A percentile compares a stretch with the other conserved stretches of the same genome.
phyloP scores from a whole-genome alignment of 768 basidiomycete genomes.

The Lactarius hatsudake region DNA sequence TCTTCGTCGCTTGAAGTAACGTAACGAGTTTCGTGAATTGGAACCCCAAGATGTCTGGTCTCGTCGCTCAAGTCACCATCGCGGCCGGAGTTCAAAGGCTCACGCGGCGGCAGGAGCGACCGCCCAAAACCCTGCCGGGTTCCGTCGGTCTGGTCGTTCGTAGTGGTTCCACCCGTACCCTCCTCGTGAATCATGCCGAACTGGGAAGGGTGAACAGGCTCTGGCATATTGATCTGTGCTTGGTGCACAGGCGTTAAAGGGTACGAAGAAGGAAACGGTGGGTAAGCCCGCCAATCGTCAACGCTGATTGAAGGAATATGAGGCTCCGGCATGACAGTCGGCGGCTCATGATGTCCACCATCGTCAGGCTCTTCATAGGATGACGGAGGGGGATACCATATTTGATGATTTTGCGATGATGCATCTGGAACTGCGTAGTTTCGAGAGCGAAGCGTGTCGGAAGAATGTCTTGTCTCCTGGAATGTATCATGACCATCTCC shows the following conservation, averaged over 20 bases:
- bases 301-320: slow-evolving; percentile 9
- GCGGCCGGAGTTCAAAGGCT: slow-evolving; percentile 57
- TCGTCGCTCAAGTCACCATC: slow-evolving; percentile 61
- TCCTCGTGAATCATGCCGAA: slow-evolving; percentile 21
- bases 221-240: slow-evolving; percentile 27
- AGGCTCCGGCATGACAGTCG: slow-evolving; percentile 21
- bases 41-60: slow-evolving; percentile 42
- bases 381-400: slow-evolving; percentile 62
- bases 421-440: slow-evolving; percentile 11
- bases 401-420: slow-evolving; percentile 38
- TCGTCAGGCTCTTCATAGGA: slow-evolving; percentile 41
- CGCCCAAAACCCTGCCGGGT: slow-evolving; percentile 58
- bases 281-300: slow-evolving; percentile 71
- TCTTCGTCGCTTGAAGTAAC: slow-evolving; percentile 29
- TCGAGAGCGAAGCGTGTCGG: slow-evolving; percentile 15
- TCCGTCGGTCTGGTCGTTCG: slow-evolving; percentile 35
- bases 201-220: slow-evolving; percentile 27
- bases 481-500: slow-evolving; percentile 3
- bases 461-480: slow-evolving; percentile 3
- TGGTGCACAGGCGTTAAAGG: slow-evolving; percentile 61
- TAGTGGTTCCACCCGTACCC: slow-evolving; percentile 14
- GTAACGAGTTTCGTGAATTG: slow-evolving; percentile 27
- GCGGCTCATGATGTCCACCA: slow-evolving; percentile 24
- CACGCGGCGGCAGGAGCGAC: slow-evolving; percentile 68
- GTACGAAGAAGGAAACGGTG: slow-evolving; percentile 74